A percentile compares a stretch with the other conserved stretches of the same genome.
Conservation (phyloP, 345 rosid species). For the Noccaea bulbosa region DNA sequence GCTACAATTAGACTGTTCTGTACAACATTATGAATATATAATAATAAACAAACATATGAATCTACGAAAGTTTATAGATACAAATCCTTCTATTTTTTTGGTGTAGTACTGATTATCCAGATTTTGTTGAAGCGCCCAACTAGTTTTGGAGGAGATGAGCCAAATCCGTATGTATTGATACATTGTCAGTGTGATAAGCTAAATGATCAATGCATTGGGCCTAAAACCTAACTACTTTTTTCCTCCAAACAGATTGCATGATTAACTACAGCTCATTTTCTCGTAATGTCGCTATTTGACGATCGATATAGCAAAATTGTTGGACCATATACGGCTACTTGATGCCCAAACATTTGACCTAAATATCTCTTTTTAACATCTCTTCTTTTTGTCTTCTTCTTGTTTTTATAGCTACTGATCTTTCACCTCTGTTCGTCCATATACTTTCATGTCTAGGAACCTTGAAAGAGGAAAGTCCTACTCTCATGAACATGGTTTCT, state of each 20-base stretch:
- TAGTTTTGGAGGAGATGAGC: not conserved
- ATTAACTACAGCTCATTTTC: slow-evolving; percentile 23
- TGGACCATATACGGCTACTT: slow-evolving; percentile 33
- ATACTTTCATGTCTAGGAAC: slow-evolving; percentile 16
- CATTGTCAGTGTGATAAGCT: slow-evolving; percentile 10
- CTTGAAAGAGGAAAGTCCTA: slow-evolving; percentile 32
- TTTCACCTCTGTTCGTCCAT: slow-evolving; percentile 20
- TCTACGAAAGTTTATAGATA: not conserved
- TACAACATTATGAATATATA: not conserved
- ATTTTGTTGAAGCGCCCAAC: not conserved
- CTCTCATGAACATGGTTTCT: slow-evolving; percentile 36
- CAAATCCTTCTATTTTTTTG: not conserved
- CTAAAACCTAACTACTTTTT: not conserved
- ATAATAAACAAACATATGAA: not conserved
- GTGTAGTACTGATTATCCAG: not conserved
- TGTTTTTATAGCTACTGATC: slow-evolving; percentile 10
- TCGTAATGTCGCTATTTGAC: slow-evolving; percentile 11
- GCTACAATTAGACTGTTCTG: not conserved
- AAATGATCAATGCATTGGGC: slow-evolving; percentile 9
- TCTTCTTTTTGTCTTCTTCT: slow-evolving; percentile 23
- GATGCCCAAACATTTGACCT: slow-evolving; percentile 14
- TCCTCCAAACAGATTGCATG: slow-evolving; percentile 23
- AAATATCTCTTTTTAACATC: not conserved
- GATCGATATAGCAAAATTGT: slow-evolving; percentile 28
- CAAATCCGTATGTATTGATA: slow-evolving; percentile 6